These are phyloP conservation scores for Cucumis melo DNA, from an alignment of 306 rosid species.

Conservation along the genomic window DNA sequence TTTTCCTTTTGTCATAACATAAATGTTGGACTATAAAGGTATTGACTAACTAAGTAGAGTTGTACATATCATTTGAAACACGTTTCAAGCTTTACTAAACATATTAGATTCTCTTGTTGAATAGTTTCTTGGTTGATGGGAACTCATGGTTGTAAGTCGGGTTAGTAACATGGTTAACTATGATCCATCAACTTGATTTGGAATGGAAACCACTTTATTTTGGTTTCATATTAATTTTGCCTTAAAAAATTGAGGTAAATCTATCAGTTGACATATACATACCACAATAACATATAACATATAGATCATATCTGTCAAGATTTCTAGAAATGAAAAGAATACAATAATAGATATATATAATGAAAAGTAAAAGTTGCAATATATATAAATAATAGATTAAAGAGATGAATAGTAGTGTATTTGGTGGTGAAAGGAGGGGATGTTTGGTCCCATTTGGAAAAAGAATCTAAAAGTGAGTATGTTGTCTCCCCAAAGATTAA, in stretches of 20 bases:
- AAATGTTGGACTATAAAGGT: neutral
- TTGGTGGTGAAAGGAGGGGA: conserved; percentile 31
- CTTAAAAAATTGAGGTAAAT: neutral
- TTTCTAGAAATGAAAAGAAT: neutral
- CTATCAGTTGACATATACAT: neutral
- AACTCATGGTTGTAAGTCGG: neutral
- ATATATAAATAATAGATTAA: no score
- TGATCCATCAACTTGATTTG: neutral
- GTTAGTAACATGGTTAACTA: neutral
- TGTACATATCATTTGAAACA: neutral
- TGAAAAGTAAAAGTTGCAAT: no score
- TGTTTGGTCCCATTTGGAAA: conserved; percentile 41
- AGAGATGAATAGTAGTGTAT: no score
- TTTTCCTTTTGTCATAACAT: neutral
- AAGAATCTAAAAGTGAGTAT: conserved; percentile 36
- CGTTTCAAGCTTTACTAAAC: neutral
- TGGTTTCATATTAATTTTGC: neutral
- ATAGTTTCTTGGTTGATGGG: neutral
- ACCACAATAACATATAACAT: neutral
- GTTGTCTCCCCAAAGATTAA: conserved; percentile 49
- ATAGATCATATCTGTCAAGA: neutral
- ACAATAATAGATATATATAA: neutral
- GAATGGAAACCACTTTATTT: no score
- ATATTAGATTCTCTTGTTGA: neutral
- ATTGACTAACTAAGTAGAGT: neutral